A percentile compares a stretch with the other conserved stretches of the same genome.
Conservation (phyloP, 805 yeast species). For the Candida argentea region DNA sequence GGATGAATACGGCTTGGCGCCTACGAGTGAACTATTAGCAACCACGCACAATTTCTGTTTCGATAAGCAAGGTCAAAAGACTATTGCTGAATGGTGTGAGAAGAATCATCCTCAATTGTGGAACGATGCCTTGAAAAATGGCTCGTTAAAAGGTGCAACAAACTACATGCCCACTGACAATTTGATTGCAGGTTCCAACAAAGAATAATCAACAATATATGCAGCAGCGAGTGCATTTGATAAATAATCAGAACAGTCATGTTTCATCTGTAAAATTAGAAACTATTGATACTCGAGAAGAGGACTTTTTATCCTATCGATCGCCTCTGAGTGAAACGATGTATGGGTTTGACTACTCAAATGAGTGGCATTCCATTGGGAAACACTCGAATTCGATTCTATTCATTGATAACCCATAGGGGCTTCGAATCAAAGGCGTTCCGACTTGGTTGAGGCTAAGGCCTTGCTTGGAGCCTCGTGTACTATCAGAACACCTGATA, state of each 20-base stretch:
- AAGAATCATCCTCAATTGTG: conserved; percentile 17
- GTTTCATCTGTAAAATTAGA: conserved; percentile 1
- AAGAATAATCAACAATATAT: background rate
- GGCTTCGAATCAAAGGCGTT: too few relatives aligned
- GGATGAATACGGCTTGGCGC: conserved; percentile 35
- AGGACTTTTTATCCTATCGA: too few relatives aligned
- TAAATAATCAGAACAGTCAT: background rate
- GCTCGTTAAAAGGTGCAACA: conserved; percentile 17
- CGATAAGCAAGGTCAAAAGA: conserved; percentile 18
- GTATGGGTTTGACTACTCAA: too few relatives aligned
- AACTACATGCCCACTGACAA: conserved; percentile 21
- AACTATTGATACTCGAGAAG: too few relatives aligned
- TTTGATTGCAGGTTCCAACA: conserved; percentile 11
- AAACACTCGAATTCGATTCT: too few relatives aligned
- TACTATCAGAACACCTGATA: too few relatives aligned
- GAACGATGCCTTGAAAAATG: conserved; percentile 14
- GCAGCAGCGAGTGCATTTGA: conserved; percentile 2
- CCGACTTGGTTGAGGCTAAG: too few relatives aligned
- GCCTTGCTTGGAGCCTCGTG: too few relatives aligned
- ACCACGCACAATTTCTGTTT: conserved; percentile 37
- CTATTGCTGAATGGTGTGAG: conserved; percentile 25
- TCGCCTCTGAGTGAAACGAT: too few relatives aligned
- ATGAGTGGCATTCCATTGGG: too few relatives aligned
- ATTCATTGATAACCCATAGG: too few relatives aligned
- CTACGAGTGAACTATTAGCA: conserved; percentile 35